phyloP scores from a whole-genome alignment of 1,284 basidiomycete species.

The Ceratobasidium sp. region DNA sequence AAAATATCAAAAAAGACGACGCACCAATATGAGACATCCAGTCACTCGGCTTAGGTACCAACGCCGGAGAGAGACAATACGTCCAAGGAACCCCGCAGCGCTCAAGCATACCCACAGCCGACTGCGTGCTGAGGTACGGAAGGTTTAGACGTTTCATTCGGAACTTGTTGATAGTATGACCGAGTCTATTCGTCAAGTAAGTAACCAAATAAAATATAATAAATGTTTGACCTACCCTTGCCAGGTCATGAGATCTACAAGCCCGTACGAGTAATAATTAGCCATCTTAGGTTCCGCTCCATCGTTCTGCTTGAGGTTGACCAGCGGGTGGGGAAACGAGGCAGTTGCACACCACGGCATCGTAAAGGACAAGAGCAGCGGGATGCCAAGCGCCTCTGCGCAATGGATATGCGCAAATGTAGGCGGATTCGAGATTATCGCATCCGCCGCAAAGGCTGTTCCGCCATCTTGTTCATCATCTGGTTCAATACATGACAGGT shows the following conservation, averaged over 20 bases:
- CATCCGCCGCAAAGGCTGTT: constrained; percentile 67
- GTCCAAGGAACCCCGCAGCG: constrained; percentile 74
- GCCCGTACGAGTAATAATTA: constrained; percentile 69
- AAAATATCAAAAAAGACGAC: background rate
- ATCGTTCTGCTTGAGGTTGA: constrained; percentile 67
- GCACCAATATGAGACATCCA: constrained; percentile 72
- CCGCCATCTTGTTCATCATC: constrained; percentile 61
- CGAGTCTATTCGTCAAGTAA: constrained; percentile 59
- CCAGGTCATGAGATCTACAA: constrained; percentile 71
- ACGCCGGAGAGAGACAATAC: constrained; percentile 74
- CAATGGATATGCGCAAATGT: constrained; percentile 74
- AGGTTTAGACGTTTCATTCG: constrained; percentile 67
- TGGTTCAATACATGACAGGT: constrained; percentile 65
- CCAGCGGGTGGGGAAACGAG: constrained; percentile 73
- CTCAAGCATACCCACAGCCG: constrained; percentile 69
- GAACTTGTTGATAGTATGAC: constrained; percentile 72
- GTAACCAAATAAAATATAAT: background rate
- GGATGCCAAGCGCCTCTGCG: constrained; percentile 73
- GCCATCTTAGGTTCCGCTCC: constrained; percentile 63
- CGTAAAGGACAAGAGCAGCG: constrained; percentile 69
- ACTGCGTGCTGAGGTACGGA: constrained; percentile 62
- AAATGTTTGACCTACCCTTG: constrained; percentile 63
- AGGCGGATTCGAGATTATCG: constrained; percentile 75
- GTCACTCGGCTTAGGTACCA: constrained; percentile 74
- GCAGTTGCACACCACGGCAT: constrained; percentile 78